phyloP scores from a whole-genome alignment of 2,329 filamentous ascomycete genomes.

The Sporothrix phasma region DNA sequence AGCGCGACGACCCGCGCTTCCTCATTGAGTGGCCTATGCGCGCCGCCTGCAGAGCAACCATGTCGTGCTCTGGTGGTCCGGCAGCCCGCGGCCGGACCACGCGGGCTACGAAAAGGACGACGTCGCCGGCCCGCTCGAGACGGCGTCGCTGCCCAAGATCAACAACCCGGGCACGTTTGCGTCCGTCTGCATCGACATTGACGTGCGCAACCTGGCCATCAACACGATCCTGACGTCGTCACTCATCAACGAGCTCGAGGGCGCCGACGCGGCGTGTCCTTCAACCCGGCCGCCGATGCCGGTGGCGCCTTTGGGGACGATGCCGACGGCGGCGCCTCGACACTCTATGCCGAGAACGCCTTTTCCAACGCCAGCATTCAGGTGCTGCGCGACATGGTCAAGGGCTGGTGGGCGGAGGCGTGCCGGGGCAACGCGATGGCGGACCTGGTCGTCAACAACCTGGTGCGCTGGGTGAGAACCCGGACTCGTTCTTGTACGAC shows the following conservation, averaged over 20 bases:
- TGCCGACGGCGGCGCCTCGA: constrained; percentile 47
- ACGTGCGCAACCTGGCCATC: constrained; percentile 88
- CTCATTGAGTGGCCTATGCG: constrained; percentile 95
- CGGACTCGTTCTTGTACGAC: constrained; percentile 91
- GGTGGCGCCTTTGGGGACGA: constrained; percentile 56
- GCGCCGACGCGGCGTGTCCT: constrained; percentile 72
- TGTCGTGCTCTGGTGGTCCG: constrained; percentile 95
- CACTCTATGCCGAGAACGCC: constrained; percentile 74
- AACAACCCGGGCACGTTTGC: constrained; percentile 92
- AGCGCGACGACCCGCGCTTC: constrained; percentile 87
- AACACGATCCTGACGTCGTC: constrained; percentile 97
- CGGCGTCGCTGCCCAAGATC: constrained; percentile 80
- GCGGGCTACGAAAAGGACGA: constrained; percentile 93
- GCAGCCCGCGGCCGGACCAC: constrained; percentile 78
- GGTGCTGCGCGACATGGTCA: constrained; percentile 95
- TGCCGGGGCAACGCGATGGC: constrained; percentile 87
- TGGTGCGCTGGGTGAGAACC: constrained; percentile 97
- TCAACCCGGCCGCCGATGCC: constrained; percentile 54
- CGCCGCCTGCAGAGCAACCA: constrained; percentile 81
- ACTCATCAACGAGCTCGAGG: constrained; percentile 91
- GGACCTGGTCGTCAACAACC: constrained; percentile 91
- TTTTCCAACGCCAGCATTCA: constrained; percentile 87
- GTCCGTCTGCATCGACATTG: constrained; percentile 91
- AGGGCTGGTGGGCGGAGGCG: constrained; percentile 95
- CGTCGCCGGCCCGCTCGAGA: constrained; percentile 70